Base-by-base conservation (phyloP, 768 basidiomycete genomes). In the Tricholoma saponaceum region DNA sequence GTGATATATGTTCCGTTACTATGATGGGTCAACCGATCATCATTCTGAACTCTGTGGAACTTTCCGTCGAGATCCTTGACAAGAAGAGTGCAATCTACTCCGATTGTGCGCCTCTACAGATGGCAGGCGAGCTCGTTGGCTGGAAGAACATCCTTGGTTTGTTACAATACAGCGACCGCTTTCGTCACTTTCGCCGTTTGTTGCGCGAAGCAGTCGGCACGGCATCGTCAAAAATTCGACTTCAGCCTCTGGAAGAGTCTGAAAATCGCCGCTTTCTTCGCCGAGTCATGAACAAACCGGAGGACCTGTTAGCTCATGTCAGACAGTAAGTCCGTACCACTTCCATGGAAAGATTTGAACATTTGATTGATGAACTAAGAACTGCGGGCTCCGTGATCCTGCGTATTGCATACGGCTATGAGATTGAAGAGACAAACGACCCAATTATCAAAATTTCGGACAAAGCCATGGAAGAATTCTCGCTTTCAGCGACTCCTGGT, bases 41-140 rank as follows among this genome's bases (percentile, higher is more conserved):
- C n/a, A n/a, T n/a, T n/a, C n/a, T n/a, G n/a, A n/a, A n/a, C n/a
- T n/a, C n/a, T n/a, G n/a, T n/a, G n/a, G n/a, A n/a, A n/a, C n/a
- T n/a, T n/a, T n/a, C 83, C n/a, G 66, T 72, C 56, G 83, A 86
- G 53, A 76, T 88, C 71, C 74, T 87, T 51, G 84, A 88, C 66
- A 85, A 85, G 70, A 85, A 85, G 63, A 84, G 83, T 59, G 74
- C 81, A 23, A n/a, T n/a, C n/a, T n/a, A n/a, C n/a, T n/a, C n/a
- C n/a, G n/a, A n/a, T n/a, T n/a, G n/a, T n/a, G n/a, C 76, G 81
- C 43, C 87, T 50, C 67, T 79, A 13, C 75, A 77, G 57, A 79
- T 81, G 81, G 81, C 75, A 33, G 82, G 81, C 30, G 79, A 83
- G 62, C 73, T 83, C 22, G 75, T 80, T 28, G 82, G 82, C 37